A percentile compares a stretch with the other conserved stretches of the same genome.
These are phyloP conservation scores for Nitzschia inconspicua DNA, from an alignment of 108 stramenopile genomes.

Conservation along the genomic window DNA sequence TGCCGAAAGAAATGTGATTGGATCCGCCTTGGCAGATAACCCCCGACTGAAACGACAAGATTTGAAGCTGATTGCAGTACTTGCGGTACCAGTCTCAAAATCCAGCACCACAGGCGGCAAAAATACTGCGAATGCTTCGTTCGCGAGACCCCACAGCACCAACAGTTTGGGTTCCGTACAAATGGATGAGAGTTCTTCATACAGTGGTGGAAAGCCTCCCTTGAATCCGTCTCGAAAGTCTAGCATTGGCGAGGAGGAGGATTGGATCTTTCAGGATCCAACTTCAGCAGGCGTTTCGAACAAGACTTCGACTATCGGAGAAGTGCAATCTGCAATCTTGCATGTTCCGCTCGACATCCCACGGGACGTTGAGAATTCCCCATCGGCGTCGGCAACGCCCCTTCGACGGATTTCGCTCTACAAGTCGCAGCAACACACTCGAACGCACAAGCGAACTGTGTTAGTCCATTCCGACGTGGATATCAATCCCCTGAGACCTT, in stretches of 20 bases:
- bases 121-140: conserved; percentile 14
- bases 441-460: conserved; percentile 14
- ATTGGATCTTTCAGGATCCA: conserved; percentile 4
- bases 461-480: conserved; percentile 38
- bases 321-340: too few species aligned
- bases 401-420: conserved; percentile 1
- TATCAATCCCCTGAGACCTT: conserved; percentile 92
- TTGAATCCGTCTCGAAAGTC: neutral
- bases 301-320: too few species aligned
- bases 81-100: conserved; percentile 45
- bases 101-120: neutral
- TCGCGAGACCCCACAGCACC: conserved; percentile 20
- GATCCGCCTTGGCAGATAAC: conserved; percentile 82
- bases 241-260: conserved; percentile 5
- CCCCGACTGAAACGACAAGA: conserved; percentile 77
- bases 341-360: too few species aligned
- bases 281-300: neutral
- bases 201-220: conserved; percentile 20
- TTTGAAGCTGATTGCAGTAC: conserved; percentile 82
- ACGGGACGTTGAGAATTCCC: neutral
- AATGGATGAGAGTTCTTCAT: conserved; percentile 24
- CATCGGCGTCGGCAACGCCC: neutral
- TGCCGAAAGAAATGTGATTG: conserved; percentile 96
- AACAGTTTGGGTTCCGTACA: conserved; percentile 44
- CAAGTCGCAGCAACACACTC: neutral